Conservation (phyloP, 179 eudicot genomes). For the Silene noctiflora region DNA sequence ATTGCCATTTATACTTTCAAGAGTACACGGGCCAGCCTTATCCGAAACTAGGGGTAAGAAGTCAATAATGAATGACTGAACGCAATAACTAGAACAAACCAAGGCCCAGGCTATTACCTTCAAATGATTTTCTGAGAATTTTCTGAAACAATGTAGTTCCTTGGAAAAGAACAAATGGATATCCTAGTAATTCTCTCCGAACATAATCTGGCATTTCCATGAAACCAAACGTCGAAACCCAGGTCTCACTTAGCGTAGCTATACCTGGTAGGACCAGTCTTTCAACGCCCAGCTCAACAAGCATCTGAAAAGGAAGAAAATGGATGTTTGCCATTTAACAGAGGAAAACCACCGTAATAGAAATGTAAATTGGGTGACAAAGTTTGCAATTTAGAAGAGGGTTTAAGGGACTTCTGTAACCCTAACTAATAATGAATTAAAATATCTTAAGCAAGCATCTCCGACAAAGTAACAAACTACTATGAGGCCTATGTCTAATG, state of each 20-base stretch:
- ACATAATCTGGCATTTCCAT: slow-evolving; percentile 33
- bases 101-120: slow-evolving; percentile 17
- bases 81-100: slow-evolving; percentile 8
- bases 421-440: not conserved
- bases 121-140: slow-evolving; percentile 27
- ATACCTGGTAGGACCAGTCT: slow-evolving; percentile 47
- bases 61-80: slow-evolving; percentile 5
- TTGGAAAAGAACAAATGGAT: slow-evolving; percentile 43
- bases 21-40: slow-evolving; percentile 10
- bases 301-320: slow-evolving; percentile 37
- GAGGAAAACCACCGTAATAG: slow-evolving; percentile 1
- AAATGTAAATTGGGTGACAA: not conserved
- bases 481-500: not conserved
- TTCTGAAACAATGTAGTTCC: slow-evolving; percentile 46
- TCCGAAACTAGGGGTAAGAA: slow-evolving; percentile 5
- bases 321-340: not conserved
- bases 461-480: not conserved
- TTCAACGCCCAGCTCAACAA: slow-evolving; percentile 45
- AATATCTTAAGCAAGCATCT: not conserved
- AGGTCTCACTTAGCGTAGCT: slow-evolving; percentile 42
- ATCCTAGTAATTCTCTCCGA: slow-evolving; percentile 36
- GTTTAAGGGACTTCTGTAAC: not conserved
- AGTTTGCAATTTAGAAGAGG: not conserved
- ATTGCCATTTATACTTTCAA: not conserved
- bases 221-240: slow-evolving; percentile 48